phyloP scores from a whole-genome alignment of 192 early-diverging fungal species.

The Backusella westeae region DNA sequence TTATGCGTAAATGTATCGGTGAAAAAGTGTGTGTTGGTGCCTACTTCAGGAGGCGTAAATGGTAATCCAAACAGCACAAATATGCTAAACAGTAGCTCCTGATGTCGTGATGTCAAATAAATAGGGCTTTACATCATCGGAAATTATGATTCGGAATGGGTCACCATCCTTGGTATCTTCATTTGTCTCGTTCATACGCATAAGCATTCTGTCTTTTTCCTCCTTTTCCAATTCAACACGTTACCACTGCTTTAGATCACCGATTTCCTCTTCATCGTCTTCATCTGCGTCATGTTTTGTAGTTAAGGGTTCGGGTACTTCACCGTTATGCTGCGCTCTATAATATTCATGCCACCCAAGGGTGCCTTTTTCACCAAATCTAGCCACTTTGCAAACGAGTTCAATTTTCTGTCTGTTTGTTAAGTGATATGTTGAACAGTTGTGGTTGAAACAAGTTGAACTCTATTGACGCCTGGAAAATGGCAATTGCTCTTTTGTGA shows the following conservation, averaged over 20 bases:
- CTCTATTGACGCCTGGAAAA: slow-evolving; percentile 53
- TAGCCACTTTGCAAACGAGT: slow-evolving; percentile 42
- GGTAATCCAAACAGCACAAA: slow-evolving; percentile 47
- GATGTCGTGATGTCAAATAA: slow-evolving; percentile 42
- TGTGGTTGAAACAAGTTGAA: slow-evolving; percentile 41
- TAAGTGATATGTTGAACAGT: slow-evolving; percentile 13
- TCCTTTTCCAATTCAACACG: slow-evolving; percentile 33
- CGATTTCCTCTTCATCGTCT: slow-evolving; percentile 21
- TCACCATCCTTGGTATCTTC: slow-evolving; percentile 40
- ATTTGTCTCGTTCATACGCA: not conserved
- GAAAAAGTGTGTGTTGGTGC: slow-evolving; percentile 34
- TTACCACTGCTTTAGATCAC: slow-evolving; percentile 21
- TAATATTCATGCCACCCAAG: slow-evolving; percentile 43
- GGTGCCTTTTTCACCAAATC: slow-evolving; percentile 55
- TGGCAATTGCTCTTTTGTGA: slow-evolving; percentile 43
- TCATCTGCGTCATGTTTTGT: not conserved
- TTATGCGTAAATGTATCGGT: slow-evolving; percentile 42
- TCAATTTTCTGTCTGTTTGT: slow-evolving; percentile 35
- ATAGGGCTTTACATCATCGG: slow-evolving; percentile 49
- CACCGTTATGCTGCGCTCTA: slow-evolving; percentile 32
- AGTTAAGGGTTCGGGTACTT: not conserved
- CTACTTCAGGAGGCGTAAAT: slow-evolving; percentile 35
- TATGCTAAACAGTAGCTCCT: slow-evolving; percentile 48
- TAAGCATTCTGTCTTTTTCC: slow-evolving; percentile 14
- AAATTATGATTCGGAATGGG: slow-evolving; percentile 51